Conservation (phyloP, 1,139 yeast genomes). For the Taphrina wiesneri region DNA sequence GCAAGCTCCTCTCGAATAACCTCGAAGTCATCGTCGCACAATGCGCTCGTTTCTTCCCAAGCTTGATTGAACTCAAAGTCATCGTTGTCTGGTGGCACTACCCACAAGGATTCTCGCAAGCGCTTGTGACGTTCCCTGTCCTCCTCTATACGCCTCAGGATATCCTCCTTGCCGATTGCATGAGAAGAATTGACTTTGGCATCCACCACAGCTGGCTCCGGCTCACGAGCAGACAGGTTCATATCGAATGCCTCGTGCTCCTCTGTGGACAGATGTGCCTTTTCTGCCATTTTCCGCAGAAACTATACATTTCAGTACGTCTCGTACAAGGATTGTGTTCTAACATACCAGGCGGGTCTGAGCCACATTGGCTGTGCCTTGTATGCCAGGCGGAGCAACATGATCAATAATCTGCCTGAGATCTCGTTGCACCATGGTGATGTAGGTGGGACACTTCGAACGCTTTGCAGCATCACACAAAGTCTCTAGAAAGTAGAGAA, state of each 20-base stretch:
- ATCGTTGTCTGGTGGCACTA: conserved; percentile 53
- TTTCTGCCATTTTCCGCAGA: conserved; percentile 37
- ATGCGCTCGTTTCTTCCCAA: conserved; percentile 56
- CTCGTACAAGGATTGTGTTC: background rate
- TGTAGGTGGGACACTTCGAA: conserved; percentile 41
- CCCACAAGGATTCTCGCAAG: conserved; percentile 75
- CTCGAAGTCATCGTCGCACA: conserved; percentile 55
- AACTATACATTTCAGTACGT: conserved; percentile 4
- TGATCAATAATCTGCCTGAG: conserved; percentile 54
- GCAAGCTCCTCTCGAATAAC: conserved; percentile 30
- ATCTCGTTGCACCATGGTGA: conserved; percentile 45
- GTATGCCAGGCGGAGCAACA: conserved; percentile 55
- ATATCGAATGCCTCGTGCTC: conserved; percentile 34
- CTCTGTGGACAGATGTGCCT: conserved; percentile 37
- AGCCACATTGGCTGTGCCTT: conserved; percentile 53
- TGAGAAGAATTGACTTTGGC: conserved; percentile 14
- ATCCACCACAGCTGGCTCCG: conserved; percentile 1
- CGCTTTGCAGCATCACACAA: conserved; percentile 47
- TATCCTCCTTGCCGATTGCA: conserved; percentile 46
- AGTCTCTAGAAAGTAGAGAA: conserved; percentile 68
- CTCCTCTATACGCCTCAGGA: conserved; percentile 76
- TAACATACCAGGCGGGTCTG: conserved; percentile 44
- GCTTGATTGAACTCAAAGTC: conserved; percentile 61
- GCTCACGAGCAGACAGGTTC: conserved; percentile 36
- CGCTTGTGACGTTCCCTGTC: conserved; percentile 77